Evolutionary conservation across 495 filamentous ascomycete species (phyloP).

Genomic region (Aspergillus cavernicola): DNA sequence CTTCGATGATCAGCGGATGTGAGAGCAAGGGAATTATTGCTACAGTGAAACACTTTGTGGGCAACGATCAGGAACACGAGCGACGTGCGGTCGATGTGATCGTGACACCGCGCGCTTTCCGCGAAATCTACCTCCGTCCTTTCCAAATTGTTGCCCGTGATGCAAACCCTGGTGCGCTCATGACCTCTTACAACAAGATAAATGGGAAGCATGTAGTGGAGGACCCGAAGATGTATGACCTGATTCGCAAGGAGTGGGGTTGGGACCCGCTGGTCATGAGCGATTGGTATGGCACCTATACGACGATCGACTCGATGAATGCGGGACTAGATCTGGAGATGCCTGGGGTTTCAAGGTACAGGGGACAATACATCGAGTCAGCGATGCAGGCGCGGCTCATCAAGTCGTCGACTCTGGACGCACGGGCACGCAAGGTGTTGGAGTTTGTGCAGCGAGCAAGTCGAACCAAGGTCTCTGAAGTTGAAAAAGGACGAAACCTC

Average conservation of each 20-base stretch:
- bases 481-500: conserved; percentile 51
- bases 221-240: conserved; percentile 51
- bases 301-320: conserved; percentile 52
- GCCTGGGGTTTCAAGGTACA: conserved; percentile 59
- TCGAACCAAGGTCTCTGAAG: conserved; percentile 49
- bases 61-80: conserved; percentile 68
- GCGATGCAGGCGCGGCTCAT: conserved; percentile 59
- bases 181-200: conserved; percentile 73
- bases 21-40: conserved; percentile 56
- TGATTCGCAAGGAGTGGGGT: conserved; percentile 65
- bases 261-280: conserved; percentile 47
- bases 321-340: conserved; percentile 70
- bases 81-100: conserved; percentile 58
- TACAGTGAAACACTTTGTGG: conserved; percentile 68
- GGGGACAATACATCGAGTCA: conserved; percentile 34
- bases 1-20: conserved; percentile 57
- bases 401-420: conserved; percentile 47
- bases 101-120: conserved; percentile 60
- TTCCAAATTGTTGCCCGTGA: conserved; percentile 68
- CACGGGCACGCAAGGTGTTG: conserved; percentile 53
- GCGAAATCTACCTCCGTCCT: conserved; percentile 69
- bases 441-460: conserved; percentile 44
- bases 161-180: conserved; percentile 57
- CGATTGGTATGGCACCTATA: conserved; percentile 54
- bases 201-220: conserved; percentile 66